phyloP scores from a whole-genome alignment of 2,329 filamentous ascomycete species.

The Fusarium sp. region DNA sequence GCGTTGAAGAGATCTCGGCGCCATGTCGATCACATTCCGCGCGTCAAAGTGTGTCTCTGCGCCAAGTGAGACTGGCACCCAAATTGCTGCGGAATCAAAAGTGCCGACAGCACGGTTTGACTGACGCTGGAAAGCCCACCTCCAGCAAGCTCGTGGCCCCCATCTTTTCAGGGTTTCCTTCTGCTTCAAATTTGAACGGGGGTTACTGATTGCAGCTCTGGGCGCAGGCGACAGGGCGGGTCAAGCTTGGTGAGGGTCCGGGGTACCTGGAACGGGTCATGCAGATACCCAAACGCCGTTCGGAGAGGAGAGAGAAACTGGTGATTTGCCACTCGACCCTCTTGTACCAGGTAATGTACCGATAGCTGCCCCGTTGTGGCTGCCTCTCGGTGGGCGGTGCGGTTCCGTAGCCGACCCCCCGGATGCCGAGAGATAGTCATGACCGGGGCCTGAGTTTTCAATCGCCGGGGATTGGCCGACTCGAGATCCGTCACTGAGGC shows the following conservation, averaged over 20 bases:
- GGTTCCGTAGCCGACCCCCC: slow-evolving; percentile 27
- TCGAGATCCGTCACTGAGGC: slow-evolving; percentile 13
- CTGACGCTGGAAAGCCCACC: background rate
- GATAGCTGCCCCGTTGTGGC: slow-evolving; percentile 9
- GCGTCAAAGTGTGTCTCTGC: background rate
- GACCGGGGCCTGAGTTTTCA: slow-evolving; percentile 23
- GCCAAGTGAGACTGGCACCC: background rate
- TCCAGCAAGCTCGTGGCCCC: background rate
- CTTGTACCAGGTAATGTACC: slow-evolving; percentile 5
- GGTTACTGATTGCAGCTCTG: slow-evolving; percentile 5
- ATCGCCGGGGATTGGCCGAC: slow-evolving; percentile 27
- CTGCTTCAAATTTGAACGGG: slow-evolving; percentile 6
- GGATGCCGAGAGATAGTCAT: slow-evolving; percentile 33
- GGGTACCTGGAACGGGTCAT: slow-evolving; percentile 1
- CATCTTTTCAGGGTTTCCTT: slow-evolving; percentile 6
- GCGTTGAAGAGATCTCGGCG: background rate
- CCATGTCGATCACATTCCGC: slow-evolving; percentile 5
- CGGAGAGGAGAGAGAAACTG: background rate
- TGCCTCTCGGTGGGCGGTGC: slow-evolving; percentile 20
- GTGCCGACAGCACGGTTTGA: background rate
- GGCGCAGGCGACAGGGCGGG: slow-evolving; percentile 31
- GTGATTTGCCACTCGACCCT: slow-evolving; percentile 7
- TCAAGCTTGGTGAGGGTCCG: slow-evolving; percentile 5
- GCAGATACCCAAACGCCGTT: slow-evolving; percentile 8
- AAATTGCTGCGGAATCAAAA: background rate